Conservation (phyloP, 306 rosid genomes). For the Vigna unguiculata region DNA sequence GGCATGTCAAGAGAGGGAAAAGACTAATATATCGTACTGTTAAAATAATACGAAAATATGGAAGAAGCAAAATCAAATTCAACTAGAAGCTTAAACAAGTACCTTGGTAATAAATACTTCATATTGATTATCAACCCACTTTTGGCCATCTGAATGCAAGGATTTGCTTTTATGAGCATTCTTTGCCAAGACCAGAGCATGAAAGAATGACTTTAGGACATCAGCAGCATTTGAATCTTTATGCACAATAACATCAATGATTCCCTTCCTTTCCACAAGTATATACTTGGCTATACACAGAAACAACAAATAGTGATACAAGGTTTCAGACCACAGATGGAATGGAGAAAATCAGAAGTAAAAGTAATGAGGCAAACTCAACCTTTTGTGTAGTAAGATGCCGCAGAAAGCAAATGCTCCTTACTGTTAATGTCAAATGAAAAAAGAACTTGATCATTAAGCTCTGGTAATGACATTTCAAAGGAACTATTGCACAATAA, state of each 20-base stretch:
- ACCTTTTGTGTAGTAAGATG: slow-evolving; percentile 75
- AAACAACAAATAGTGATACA: slow-evolving; percentile 38
- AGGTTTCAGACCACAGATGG: slow-evolving; percentile 22
- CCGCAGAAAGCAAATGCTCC: slow-evolving; percentile 73
- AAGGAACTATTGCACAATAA: slow-evolving; percentile 17
- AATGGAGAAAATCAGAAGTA: slow-evolving; percentile 37
- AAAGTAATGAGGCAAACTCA: slow-evolving; percentile 23
- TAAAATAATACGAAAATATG: neutral
- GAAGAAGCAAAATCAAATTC: slow-evolving; percentile 25
- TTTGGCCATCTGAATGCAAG: slow-evolving; percentile 70
- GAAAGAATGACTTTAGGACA: slow-evolving; percentile 74
- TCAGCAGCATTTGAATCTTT: slow-evolving; percentile 81
- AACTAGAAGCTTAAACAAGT: slow-evolving; percentile 40
- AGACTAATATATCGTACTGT: neutral
- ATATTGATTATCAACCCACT: slow-evolving; percentile 83
- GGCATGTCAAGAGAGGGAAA: neutral
- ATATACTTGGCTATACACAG: slow-evolving; percentile 73
- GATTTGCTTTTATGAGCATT: slow-evolving; percentile 53
- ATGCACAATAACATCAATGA: slow-evolving; percentile 64
- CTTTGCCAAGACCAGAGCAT: slow-evolving; percentile 69
- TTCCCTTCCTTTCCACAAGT: slow-evolving; percentile 79
- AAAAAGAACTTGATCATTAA: slow-evolving; percentile 13
- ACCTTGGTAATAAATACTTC: slow-evolving; percentile 75
- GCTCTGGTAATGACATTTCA: slow-evolving; percentile 28
- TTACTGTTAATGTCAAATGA: slow-evolving; percentile 39